A percentile compares a stretch with the other conserved stretches of the same genome.
These are phyloP conservation scores for Xylaria arbuscula DNA, from an alignment of 2,329 filamentous ascomycete genomes.

Conservation along the genomic window DNA sequence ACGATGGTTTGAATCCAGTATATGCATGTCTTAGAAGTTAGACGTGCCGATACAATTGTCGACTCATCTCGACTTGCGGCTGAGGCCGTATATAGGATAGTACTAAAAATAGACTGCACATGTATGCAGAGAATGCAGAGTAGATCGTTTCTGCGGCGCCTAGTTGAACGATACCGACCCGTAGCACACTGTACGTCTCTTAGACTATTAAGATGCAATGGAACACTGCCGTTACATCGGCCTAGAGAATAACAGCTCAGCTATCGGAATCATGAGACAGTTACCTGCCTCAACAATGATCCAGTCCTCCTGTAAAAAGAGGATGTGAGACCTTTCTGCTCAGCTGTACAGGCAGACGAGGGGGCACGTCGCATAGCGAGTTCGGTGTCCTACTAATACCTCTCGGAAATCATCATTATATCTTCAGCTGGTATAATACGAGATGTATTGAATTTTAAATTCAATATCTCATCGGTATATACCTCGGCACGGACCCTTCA, in stretches of 20 bases:
- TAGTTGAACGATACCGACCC: not conserved
- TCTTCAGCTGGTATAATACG: not conserved
- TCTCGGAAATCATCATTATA: not conserved
- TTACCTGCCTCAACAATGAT: not conserved
- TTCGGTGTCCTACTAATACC: not conserved
- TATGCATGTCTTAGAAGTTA: not conserved
- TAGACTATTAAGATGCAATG: conserved; percentile 3
- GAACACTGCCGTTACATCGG: conserved; percentile 6
- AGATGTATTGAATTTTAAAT: conserved; percentile 4
- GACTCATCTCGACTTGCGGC: not conserved
- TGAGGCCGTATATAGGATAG: not conserved
- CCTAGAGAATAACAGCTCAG: not conserved
- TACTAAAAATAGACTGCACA: not conserved
- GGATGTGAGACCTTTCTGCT: not conserved
- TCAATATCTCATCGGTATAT: conserved; percentile 15
- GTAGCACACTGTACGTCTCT: not conserved
- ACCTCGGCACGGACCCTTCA: not conserved
- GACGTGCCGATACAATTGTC: not conserved
- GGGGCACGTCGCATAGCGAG: not conserved
- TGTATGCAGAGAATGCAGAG: not conserved
- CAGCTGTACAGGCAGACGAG: not conserved
- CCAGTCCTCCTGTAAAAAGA: not conserved
- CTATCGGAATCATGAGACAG: not conserved
- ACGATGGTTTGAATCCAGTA: too few species aligned
- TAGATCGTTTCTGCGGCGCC: not conserved